Conservation (phyloP, 495 filamentous ascomycete genomes). For the Pseudevernia furfuracea region DNA sequence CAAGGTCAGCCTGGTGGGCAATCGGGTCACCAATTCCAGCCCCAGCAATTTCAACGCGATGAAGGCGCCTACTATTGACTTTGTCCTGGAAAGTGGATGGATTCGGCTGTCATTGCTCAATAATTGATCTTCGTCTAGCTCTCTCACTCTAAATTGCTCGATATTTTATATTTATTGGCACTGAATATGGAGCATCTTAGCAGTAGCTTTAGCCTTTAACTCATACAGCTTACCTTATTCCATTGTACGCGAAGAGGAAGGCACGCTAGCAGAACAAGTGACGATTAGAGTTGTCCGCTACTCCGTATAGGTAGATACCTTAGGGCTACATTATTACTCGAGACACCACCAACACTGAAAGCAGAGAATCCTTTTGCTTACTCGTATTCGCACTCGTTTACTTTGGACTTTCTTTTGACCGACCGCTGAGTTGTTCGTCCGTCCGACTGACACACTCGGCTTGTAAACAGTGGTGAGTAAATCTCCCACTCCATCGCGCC, state of each 20-base stretch:
- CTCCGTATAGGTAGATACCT: too few relatives aligned
- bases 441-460: too few relatives aligned
- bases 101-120: not conserved
- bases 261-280: not conserved
- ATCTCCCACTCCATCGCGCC: not conserved
- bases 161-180: not conserved
- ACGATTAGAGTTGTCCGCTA: too few relatives aligned
- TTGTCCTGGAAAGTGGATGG: not conserved
- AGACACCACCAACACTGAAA: too few relatives aligned
- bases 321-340: too few relatives aligned
- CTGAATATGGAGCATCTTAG: not conserved
- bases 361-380: not conserved
- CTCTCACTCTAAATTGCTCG: not conserved
- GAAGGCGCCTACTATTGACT: constrained; percentile 11
- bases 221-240: too few relatives aligned
- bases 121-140: not conserved
- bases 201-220: too few relatives aligned
- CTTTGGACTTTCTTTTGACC: too few relatives aligned
- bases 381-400: constrained; percentile 1
- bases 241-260: not conserved
- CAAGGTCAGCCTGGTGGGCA: not conserved
- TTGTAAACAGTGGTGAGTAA: too few relatives aligned
- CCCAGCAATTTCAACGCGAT: constrained; percentile 2
- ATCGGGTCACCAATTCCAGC: not conserved
- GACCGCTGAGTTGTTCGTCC: too few relatives aligned